These are phyloP conservation scores for Protea cynaroides DNA, from an alignment of 164 flowering plant genomes.

Conservation along the genomic window DNA sequence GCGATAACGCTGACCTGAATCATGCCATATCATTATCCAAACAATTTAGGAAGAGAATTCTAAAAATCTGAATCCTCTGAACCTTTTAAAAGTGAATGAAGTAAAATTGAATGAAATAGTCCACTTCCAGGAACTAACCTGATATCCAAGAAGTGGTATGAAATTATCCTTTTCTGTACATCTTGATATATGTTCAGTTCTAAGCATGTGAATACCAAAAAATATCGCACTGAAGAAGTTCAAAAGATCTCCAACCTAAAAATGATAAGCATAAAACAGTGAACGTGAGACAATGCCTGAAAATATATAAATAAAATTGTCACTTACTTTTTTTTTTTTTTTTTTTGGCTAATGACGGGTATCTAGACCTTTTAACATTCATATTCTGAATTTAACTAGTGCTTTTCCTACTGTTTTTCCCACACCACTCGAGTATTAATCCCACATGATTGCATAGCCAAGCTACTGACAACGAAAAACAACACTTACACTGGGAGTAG, in stretches of 20 bases:
- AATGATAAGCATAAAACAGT: constrained; percentile 8
- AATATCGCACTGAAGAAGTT: constrained; percentile 77
- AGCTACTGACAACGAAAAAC: not conserved
- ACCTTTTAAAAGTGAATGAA: not conserved
- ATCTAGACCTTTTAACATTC: too few relatives aligned
- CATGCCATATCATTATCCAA: constrained; percentile 3
- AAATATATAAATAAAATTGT: too few relatives aligned
- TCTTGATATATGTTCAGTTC: constrained; percentile 80
- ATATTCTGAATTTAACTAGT: too few relatives aligned
- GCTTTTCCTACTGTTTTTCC: too few relatives aligned
- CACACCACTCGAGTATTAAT: too few relatives aligned
- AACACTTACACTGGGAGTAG: constrained; percentile 74
- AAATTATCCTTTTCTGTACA: constrained; percentile 44
- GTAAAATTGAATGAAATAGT: not conserved
- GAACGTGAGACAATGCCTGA: not conserved
- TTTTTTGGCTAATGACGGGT: too few relatives aligned
- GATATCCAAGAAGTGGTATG: constrained; percentile 74
- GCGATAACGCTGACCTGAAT: constrained; percentile 59
- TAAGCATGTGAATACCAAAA: constrained; percentile 79
- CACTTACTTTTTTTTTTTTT: not conserved
- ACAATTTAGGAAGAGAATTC: not conserved
- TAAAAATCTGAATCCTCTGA: not conserved
- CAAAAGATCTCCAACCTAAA: constrained; percentile 78
- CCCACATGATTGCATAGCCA: too few relatives aligned
- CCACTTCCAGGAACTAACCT: constrained; percentile 38